These are phyloP conservation scores for Aureobasidium sp. DNA, from an alignment of 2,329 filamentous ascomycete species.

Conservation along the genomic window DNA sequence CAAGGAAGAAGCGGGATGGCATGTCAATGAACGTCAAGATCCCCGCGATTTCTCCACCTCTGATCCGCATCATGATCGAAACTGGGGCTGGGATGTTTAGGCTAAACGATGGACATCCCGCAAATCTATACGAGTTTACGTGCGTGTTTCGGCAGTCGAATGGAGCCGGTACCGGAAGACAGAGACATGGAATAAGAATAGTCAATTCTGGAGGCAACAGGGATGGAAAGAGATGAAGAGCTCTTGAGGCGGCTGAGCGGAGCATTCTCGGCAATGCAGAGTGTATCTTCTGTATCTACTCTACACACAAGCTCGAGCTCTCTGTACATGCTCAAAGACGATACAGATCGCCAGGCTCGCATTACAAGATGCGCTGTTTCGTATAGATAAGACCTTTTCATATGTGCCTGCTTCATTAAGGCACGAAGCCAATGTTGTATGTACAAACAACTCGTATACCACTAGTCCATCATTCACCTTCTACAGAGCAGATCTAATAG, in stretches of 20 bases:
- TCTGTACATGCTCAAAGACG: too few species aligned
- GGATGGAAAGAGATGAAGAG: background rate
- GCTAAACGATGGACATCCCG: background rate
- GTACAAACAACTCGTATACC: too few species aligned
- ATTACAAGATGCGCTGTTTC: too few species aligned
- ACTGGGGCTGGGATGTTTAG: background rate
- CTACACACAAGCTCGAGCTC: too few species aligned
- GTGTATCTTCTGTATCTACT: background rate
- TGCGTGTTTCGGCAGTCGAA: background rate
- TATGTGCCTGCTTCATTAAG: too few species aligned
- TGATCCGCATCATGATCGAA: constrained; percentile 12
- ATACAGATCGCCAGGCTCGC: too few species aligned
- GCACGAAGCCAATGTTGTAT: too few species aligned
- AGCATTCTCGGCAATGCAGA: background rate
- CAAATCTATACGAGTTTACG: too few species aligned
- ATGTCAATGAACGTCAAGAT: constrained; percentile 13
- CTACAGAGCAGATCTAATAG: constrained; percentile 36
- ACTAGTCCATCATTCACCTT: too few species aligned
- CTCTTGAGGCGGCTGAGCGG: background rate
- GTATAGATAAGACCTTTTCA: too few species aligned
- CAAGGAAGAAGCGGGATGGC: background rate
- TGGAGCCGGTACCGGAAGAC: background rate
- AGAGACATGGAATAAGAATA: background rate
- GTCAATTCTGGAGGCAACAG: too few species aligned
- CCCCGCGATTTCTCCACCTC: constrained; percentile 19